These are phyloP conservation scores for Lentinus tigrinus DNA, from an alignment of 768 basidiomycete genomes.

Conservation along the genomic window DNA sequence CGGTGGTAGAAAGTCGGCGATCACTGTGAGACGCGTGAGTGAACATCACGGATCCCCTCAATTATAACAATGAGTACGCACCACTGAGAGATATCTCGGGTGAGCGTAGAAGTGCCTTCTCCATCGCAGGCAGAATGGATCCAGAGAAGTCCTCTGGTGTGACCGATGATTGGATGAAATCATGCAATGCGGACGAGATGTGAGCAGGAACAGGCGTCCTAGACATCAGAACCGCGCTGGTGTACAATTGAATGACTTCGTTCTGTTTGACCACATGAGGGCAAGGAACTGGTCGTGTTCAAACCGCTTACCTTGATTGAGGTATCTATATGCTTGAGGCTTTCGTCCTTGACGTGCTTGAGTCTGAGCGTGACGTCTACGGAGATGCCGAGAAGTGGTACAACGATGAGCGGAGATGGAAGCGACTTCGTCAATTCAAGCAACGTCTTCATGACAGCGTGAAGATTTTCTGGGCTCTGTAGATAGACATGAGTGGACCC, in stretches of 20 bases:
- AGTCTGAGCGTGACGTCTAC: slow-evolving; percentile 71
- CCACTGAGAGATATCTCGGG: slow-evolving; percentile 75
- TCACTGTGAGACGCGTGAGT: slow-evolving; percentile 36
- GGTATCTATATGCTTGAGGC: slow-evolving; percentile 41
- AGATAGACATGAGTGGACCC: neutral
- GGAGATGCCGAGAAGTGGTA: slow-evolving; percentile 64
- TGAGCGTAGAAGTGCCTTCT: slow-evolving; percentile 78
- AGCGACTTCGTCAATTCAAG: slow-evolving; percentile 50
- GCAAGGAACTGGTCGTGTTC: neutral
- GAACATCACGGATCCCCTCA: neutral
- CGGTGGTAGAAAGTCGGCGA: slow-evolving; percentile 55
- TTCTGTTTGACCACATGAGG: slow-evolving; percentile 35
- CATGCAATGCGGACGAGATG: slow-evolving; percentile 52
- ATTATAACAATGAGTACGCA: slow-evolving; percentile 39
- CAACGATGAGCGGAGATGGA: slow-evolving; percentile 37
- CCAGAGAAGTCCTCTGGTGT: slow-evolving; percentile 49
- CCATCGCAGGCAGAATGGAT: slow-evolving; percentile 66
- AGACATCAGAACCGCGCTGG: slow-evolving; percentile 61
- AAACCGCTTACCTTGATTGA: slow-evolving; percentile 43
- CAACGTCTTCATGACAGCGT: slow-evolving; percentile 50
- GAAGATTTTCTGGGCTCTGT: slow-evolving; percentile 43
- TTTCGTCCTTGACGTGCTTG: slow-evolving; percentile 49
- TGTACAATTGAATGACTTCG: slow-evolving; percentile 60
- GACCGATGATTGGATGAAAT: slow-evolving; percentile 59
- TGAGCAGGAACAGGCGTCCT: slow-evolving; percentile 62